Conservation (phyloP, 2,329 filamentous ascomycete species). For the Coniochaeta prunicola region DNA sequence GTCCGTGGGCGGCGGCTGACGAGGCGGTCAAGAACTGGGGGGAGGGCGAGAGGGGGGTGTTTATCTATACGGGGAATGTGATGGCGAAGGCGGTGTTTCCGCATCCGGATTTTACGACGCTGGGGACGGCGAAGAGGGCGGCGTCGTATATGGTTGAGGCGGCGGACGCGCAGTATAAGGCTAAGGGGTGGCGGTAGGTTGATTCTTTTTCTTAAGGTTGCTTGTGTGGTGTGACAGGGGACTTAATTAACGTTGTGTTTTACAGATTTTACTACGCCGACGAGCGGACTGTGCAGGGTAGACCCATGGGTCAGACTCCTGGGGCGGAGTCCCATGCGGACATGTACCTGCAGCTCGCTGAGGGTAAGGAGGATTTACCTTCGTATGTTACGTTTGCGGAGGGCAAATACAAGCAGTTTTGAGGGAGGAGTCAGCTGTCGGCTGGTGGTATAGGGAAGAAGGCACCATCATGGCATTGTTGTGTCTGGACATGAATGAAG, state of each 20-base stretch:
- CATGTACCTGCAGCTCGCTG: constrained; percentile 3
- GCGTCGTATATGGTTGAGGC: constrained; percentile 4
- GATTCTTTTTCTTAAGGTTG: too few species aligned
- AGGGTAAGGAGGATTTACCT: constrained; percentile 6
- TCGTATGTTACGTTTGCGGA: constrained; percentile 8
- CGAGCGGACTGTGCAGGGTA: constrained; percentile 8
- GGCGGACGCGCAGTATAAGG: constrained; percentile 7
- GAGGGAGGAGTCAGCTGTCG: not conserved
- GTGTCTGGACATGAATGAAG: too few species aligned
- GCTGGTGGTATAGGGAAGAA: not conserved
- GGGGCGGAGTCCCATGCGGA: constrained; percentile 3
- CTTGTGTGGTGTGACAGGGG: not conserved
- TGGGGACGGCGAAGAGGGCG: constrained; percentile 7
- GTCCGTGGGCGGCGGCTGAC: constrained; percentile 5
- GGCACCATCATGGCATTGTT: not conserved
- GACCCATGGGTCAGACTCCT: not conserved
- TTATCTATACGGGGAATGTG: constrained; percentile 9
- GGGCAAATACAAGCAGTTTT: constrained; percentile 7
- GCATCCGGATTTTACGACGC: not conserved
- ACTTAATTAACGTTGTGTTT: not conserved
- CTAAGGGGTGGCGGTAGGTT: constrained; percentile 8
- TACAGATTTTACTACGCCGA: constrained; percentile 11
- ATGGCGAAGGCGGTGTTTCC: constrained; percentile 4
- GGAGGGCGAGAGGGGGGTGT: constrained; percentile 7
- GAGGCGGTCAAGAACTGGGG: constrained; percentile 8